Base-by-base conservation (phyloP, 2,329 filamentous ascomycete species). In the Neurospora sp. region DNA sequence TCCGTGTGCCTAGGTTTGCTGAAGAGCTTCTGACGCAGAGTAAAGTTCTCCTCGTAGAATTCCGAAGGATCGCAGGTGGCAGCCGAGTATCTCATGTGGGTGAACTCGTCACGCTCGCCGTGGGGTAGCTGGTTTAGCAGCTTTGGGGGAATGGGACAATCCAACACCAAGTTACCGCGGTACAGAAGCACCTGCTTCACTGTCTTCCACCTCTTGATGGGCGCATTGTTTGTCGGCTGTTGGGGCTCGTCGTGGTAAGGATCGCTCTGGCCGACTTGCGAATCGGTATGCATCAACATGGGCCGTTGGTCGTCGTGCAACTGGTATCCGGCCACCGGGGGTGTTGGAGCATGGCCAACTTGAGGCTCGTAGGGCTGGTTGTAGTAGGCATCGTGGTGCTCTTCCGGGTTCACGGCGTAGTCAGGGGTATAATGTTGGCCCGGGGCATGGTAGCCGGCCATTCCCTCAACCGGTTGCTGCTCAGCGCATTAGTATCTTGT, bases 131-230 rank as follows among this genome's bases (percentile, higher is more conserved):
- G 92, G 77, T 91, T 94, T 65, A 99, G 83, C 62, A 99, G 84
- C 76, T 90, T 88, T 0, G 96, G 95, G 0, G 96, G 95, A 70
- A 99, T 92, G 0, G 96, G 96, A 78, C 96, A 99, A 80, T 99
- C 96, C 3, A 99, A 89, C 43, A 99, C 94, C 76, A 99, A 87
- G 81, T 99, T 99, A 73, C 96, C 96, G 74, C 96, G 91, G 84
- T 97, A 99, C 68, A 99, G 82, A 76, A 96, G 90, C n/a, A 99
- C 95, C 83, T 97, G 93, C 82, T 98, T 99, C 67, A 99, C 95
- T 0, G 96, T 99, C 85, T 98, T 99, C 92, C 93, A 98, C 79
- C 96, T 87, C 79, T 92, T 91, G 74, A 98, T 89, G 4, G 84
- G 87, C 74, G 84, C 23, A 86, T 83, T 69, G 84, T 83, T 71